Evolutionary conservation across 495 filamentous ascomycete species (phyloP), one percentile per base, ranked within the genome.

Genomic region (Podospora fimiseda): DNA sequence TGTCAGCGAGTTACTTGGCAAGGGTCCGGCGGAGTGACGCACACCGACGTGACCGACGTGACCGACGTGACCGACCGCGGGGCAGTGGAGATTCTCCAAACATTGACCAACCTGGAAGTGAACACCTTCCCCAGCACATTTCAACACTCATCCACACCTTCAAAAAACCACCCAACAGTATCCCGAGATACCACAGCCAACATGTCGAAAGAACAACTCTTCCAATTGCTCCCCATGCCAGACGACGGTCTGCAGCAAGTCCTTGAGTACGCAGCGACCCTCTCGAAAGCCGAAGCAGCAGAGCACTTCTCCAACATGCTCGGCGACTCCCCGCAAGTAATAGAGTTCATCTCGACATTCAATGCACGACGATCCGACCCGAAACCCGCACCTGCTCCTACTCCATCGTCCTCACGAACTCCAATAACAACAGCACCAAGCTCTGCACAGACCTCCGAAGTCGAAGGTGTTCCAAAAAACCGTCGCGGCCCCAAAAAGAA

Each of bases 341-440:
- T 96, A 53, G 90, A 95, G 53, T 98, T 97, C 65, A 95, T 98
- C 60, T 82, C 89, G 19, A 83, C 84, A 39, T 97, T 95, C 76
- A 97, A 93, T 65, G 74, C 83, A 9, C 84, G 81, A 24, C 81
- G 88, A 27, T 68, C 78, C 60, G 70, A 75, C 19, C 70, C 73
- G 0, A 69, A 60, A 39, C 41, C 66, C 2, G 27, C 65, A n/a
- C 24, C 53, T 15, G 27, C 56, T 1, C 21, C 9, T 15, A 47
- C 2, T 11, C 2, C 7, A 1, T 8, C 23, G 9, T 23, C 44
- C 22, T 9, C 43, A 13, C 11, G 39, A 5, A 22, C 50, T 4
- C 41, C 55, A 0, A 36, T 56, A 0, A 13, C 54, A 7, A 45
- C 60, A 14, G 58, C 58, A 4, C 51, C 60, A 41, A 61, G 58